Base-by-base conservation (phyloP, 768 basidiomycete genomes). In the Boletus pseudopeckii region DNA sequence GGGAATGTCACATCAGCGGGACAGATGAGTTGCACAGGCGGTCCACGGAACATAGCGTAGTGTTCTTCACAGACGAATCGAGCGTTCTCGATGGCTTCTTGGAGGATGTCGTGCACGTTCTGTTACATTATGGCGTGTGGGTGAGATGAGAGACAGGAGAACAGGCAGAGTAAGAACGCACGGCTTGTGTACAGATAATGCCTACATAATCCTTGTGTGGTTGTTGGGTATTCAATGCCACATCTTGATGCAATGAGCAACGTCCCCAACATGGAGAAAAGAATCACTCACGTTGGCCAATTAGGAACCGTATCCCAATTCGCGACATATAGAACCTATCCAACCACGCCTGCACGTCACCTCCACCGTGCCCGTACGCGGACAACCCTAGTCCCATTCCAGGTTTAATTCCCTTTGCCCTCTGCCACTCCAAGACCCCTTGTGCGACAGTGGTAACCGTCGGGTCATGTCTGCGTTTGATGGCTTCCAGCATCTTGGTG, bases 1-100 rank as follows among this genome's bases (percentile, higher is more conserved):
- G 93, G 79, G 74, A 98, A 98, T 18, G 80, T 80, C 59, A 99
- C 83, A 64, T 90, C 74, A 48, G 81, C 75, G 0, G 94, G 92
- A 71, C 97, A 98, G 63, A 98, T 92, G 56, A 99, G 88, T 64
- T 98, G 92, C 15, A 99, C 93, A 3, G 92, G 92, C 0, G 97
- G 97, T 1, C 91, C 92, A 62, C 87, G 89, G 83, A 98, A 96
- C 79, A 99, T 88, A 2, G 88, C 90, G 64, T 90, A 90, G 72
- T 98, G 94, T 64, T 98, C 95, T 73, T 97, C 95, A 74, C 95
- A 97, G 24, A 90, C 88, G 66, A 86, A 90, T 17, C 88, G 84
- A 7, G 97, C 94, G 70, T 99, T 98, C 71, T 99, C 96, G 62
- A 98, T 98, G 0, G 96, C 91, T 77, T 99, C 97, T 65, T 92